Evolutionary conservation across 768 basidiomycete genomes (phyloP), one percentile per base, ranked within the genome.

Genomic region (Xerocomellus amylosporus): DNA sequence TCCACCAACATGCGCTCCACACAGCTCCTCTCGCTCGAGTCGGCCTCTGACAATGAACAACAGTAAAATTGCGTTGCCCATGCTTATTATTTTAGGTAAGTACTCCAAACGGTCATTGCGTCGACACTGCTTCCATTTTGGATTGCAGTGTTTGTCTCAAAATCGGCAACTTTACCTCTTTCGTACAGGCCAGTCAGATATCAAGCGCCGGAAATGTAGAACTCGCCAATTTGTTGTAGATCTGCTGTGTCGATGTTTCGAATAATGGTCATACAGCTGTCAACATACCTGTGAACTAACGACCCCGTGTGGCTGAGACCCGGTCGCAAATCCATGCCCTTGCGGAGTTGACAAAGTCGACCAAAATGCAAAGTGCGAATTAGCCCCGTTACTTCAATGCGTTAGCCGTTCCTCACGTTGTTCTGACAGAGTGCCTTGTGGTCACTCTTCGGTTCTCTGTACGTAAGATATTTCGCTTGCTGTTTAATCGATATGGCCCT

Each of bases 401-500:
- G 52, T 65, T 59, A 59, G 49, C 59, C 46, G 48, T 56, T 58
- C 69, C 63, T 71, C 63, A 64, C 64, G 56, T 60, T 62, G 48
- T 58, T 62, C 60, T 67, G 63, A 61, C 67, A 71, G 59, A 57
- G 63, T 62, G 68, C 60, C 71, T 71, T 71, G 69, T 57, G 69
- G 69, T 62, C 60, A 55, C 51, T 64, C 60, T 51, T 56, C 54
- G 43, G 68, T 58, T 56, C 48, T 58, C 60, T 52, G 49, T 73
- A 71, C 70, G 70, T 71, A 71, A 73, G 56, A 64, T 52, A 64
- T 66, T 58, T 71, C 69, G 68, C 67, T 55, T 73, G 66, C 57
- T 63, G 59, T 69, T 70, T 71, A 70, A 71, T 71, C 71, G 67
- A 71, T 67, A 68, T 70, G 63, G 66, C 62, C 62, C 64, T 71